Evolutionary conservation across 2,329 filamentous ascomycete species (phyloP).

Genomic region (Phialophora tarda): DNA sequence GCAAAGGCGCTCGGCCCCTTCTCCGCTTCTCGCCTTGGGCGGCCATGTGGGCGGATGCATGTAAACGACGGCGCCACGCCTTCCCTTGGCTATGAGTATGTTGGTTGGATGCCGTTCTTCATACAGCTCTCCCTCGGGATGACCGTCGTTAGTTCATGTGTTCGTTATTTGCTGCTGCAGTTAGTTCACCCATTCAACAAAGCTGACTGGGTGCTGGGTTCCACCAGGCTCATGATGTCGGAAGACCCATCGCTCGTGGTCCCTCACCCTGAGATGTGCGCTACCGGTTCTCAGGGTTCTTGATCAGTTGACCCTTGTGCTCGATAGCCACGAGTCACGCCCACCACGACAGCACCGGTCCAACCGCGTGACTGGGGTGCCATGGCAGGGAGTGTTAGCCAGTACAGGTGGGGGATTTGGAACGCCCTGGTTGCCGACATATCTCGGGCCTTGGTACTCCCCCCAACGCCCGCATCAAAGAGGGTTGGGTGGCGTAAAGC

Average conservation of each 20-base stretch:
- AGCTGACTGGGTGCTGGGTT: neutral
- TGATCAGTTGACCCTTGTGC: conserved; percentile 21
- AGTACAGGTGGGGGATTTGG: conserved; percentile 11
- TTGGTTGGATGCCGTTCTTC: neutral
- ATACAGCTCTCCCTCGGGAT: neutral
- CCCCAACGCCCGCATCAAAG: neutral
- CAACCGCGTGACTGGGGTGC: conserved; percentile 14
- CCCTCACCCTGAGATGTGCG: neutral
- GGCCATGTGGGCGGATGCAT: neutral
- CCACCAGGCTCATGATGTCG: neutral
- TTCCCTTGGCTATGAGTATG: neutral
- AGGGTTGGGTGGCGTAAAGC: conserved; percentile 15
- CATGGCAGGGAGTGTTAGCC: neutral
- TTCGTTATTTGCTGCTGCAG: neutral
- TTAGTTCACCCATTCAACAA: neutral
- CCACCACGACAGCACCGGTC: conserved; percentile 1
- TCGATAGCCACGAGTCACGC: conserved; percentile 12
- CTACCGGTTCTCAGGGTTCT: neutral
- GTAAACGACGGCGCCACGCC: neutral
- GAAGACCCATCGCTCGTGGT: neutral
- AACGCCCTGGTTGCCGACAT: neutral
- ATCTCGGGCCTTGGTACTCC: neutral
- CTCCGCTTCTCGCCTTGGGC: neutral
- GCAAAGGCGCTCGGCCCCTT: neutral
- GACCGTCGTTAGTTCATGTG: neutral